Evolutionary conservation across 176 grass and related monocot genomes (phyloP), one percentile per base, ranked within the genome.

Genomic region (Aegilops bicornis): DNA sequence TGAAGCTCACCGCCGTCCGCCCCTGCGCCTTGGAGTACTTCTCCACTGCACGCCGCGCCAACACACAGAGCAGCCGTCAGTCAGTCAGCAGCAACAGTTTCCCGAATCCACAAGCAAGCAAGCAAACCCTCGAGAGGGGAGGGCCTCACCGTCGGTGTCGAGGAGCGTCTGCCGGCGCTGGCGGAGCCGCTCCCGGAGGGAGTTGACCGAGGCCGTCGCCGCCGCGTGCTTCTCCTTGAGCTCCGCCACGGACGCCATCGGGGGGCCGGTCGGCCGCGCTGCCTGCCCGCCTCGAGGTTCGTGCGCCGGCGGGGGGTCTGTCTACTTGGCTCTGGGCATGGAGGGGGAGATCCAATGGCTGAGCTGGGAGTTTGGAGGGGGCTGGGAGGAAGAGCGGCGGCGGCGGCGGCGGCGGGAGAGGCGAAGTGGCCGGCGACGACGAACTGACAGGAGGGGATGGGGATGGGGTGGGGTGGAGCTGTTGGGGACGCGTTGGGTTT

Each of bases 151-250:
- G 73, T 96, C 94, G 25, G 90, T 96, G 82, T 98, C 97, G 86
- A 98, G 94, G 80, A 98, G 94, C 64, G 52, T 85, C 90, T 94
- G 88, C 67, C 92, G 78, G 60, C 78, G 90, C 76, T 96, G 92
- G 24, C 88, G 87, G 75, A 98, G 86, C 47, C 87, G 47, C 79
- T 98, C 97, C 15, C 90, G 91, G 40, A 98, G 89, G 33, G 92
- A 82, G 65, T 96, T 96, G 16, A 93, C 97, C 36, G 90, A 89
- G 17, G 86, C 86, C 30, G 92, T 98, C 14, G 92, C 94, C 27
- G 80, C 86, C 6, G 84, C 79, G 73, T 98, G 93, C 90, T 88
- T 86, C 86, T 94, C 92, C 88, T 98, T 98, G 69, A 98, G 89
- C 87, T 98, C 97, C 65, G 89, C 94, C 75, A 98, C 97, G 31